These are phyloP conservation scores for Boletus rubroflammeus DNA, from an alignment of 768 basidiomycete genomes.

Conservation along the genomic window DNA sequence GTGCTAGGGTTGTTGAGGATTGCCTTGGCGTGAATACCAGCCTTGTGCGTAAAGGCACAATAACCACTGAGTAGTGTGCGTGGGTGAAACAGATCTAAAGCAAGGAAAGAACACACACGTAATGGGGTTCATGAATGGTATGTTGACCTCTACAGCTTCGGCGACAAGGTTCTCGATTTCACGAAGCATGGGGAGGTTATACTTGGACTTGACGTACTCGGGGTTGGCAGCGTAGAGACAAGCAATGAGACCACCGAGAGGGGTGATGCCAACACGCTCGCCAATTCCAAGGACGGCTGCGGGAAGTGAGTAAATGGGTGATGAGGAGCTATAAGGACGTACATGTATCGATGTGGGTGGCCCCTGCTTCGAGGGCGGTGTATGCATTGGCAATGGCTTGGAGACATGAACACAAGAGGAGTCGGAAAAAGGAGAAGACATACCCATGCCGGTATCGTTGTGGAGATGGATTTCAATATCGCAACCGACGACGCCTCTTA, in stretches of 20 bases:
- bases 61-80: conserved; percentile 66
- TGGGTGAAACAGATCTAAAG: background rate
- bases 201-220: conserved; percentile 99
- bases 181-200: conserved; percentile 94
- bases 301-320: background rate
- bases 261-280: conserved; percentile 98
- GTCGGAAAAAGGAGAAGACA: conserved; percentile 13
- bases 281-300: conserved; percentile 94
- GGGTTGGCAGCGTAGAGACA: conserved; percentile 97
- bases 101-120: conserved; percentile 48
- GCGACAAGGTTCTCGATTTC: conserved; percentile 99
- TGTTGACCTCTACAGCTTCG: conserved; percentile 95
- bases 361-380: conserved; percentile 96
- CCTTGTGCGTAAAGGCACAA: conserved; percentile 99
- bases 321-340: conserved; percentile 26
- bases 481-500: conserved; percentile 93
- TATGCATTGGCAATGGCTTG: conserved; percentile 97
- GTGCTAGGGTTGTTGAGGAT: conserved; percentile 99
- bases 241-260: conserved; percentile 93
- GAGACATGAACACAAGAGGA: conserved; percentile 3
- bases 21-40: conserved; percentile 99
- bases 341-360: conserved; percentile 99
- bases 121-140: conserved; percentile 96
- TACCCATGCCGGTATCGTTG: conserved; percentile 97
- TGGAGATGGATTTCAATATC: conserved; percentile 99